Conservation (phyloP, 352 stramenopile genomes). For the Globisporangium echinulatum region DNA sequence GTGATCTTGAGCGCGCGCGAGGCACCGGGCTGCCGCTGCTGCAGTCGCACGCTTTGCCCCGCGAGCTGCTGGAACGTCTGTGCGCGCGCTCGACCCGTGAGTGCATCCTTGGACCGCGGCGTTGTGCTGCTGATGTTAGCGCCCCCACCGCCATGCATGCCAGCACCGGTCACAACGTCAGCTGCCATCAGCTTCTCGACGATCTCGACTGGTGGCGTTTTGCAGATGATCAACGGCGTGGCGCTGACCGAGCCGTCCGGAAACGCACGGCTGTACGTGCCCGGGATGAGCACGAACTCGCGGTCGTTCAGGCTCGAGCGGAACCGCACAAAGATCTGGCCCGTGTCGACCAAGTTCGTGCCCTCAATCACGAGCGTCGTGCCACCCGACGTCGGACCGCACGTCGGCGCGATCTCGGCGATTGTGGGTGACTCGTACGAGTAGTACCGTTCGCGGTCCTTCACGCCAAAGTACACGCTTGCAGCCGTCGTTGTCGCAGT, state of each 20-base stretch:
- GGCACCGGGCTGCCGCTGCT: conserved; percentile 14
- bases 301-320: conserved; percentile 52
- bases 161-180: conserved; percentile 1
- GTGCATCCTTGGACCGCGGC: conserved; percentile 20
- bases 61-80: conserved; percentile 57
- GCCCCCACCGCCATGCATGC: neutral
- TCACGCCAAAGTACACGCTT: conserved; percentile 25
- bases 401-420: conserved; percentile 46
- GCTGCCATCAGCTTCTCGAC: conserved; percentile 27
- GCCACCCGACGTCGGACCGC: conserved; percentile 41
- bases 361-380: conserved; percentile 59
- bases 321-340: conserved; percentile 75
- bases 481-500: conserved; percentile 1
- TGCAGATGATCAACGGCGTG: conserved; percentile 54
- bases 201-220: conserved; percentile 46
- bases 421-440: conserved; percentile 69
- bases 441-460: conserved; percentile 55
- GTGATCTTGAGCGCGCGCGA: conserved; percentile 19
- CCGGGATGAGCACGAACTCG: conserved; percentile 54
- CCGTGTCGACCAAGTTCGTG: conserved; percentile 57
- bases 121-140: conserved; percentile 3
- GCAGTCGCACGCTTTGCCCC: conserved; percentile 36
- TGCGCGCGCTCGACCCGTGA: conserved; percentile 28
- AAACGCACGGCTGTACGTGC: conserved; percentile 45
- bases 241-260: conserved; percentile 44